These are phyloP conservation scores for Leccinum solheimii DNA, from an alignment of 1,284 basidiomycete species.

Conservation along the genomic window DNA sequence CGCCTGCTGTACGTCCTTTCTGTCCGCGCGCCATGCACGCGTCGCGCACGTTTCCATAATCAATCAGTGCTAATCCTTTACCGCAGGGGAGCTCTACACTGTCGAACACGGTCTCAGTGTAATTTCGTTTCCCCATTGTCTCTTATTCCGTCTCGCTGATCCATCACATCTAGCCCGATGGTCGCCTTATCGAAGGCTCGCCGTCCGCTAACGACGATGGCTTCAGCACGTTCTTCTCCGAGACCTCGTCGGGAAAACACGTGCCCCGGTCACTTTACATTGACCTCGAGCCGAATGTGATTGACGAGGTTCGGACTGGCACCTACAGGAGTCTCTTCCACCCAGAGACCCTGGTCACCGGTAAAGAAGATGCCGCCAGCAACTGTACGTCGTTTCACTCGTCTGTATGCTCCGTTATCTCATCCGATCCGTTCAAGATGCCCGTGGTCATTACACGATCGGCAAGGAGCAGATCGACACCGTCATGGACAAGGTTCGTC, in stretches of 20 bases:
- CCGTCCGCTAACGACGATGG: conserved; percentile 81
- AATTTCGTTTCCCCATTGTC: conserved; percentile 36
- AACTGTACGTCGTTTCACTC: conserved; percentile 65
- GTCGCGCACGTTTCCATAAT: conserved; percentile 6
- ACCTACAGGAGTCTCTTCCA: conserved; percentile 98
- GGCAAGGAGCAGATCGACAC: conserved; percentile 93
- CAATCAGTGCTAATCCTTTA: conserved; percentile 24
- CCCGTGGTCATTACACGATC: conserved; percentile 97
- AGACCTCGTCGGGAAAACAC: conserved; percentile 93
- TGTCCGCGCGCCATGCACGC: conserved; percentile 15
- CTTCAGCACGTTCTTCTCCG: conserved; percentile 97
- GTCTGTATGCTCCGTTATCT: neutral
- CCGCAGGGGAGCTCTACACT: conserved; percentile 93
- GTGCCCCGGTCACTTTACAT: conserved; percentile 98
- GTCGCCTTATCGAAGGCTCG: conserved; percentile 73
- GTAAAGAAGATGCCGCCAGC: conserved; percentile 99
- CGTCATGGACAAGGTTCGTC: conserved; percentile 96
- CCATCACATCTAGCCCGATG: conserved; percentile 63
- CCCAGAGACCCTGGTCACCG: conserved; percentile 96
- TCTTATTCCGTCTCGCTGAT: conserved; percentile 14
- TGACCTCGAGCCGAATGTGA: conserved; percentile 96
- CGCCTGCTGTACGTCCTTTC: conserved; percentile 78
- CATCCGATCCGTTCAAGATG: conserved; percentile 54
- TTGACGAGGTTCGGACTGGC: conserved; percentile 96
- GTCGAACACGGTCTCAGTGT: conserved; percentile 96